Evolutionary conservation across 192 early-diverging fungal species (phyloP), one percentile per base, ranked within the genome.

Genomic region (Martensiomyces pterosporus): DNA sequence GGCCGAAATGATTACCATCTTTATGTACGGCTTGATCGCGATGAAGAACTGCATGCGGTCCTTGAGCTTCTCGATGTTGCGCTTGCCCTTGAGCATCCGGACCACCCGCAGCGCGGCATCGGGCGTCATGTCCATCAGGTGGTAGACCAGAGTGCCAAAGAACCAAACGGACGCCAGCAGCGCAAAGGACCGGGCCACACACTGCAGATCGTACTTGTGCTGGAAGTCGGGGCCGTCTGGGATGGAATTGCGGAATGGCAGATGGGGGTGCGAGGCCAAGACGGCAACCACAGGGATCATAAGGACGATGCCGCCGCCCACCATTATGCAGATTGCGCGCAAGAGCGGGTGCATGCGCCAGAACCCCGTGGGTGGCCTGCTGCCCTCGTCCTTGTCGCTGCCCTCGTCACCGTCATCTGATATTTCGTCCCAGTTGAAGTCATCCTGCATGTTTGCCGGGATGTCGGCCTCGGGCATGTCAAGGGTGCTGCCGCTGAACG

Each of bases 331-430:
- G 35, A 80, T 39, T 24, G 80, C 76, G 5, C 81, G 71, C 27
- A 83, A 29, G 10, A 80, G 50, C 22, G 81, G 78, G 49, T 80
- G 79, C 52, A 69, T 56, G 26, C 75, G 72, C 79, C 79, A 80
- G 56, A 75, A 68, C 16, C 58, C 56, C 10, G 36, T 54, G 22
- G 48, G 48, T 32, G 39, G 48, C 9, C 65, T 55, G 15, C 27
- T 45, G 43, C 65, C 56, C n/a, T 57, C 60, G 39, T 67, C 64
- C 4, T 58, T 50, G 0, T 43, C 46, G 60, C 45, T 52, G n/a
- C 23, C 43, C 18, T 54, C 55, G 15, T 3, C 46, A 44, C 58
- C 54, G 35, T 52, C 49, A 9, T 55, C 57, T 0, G 57, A 56
- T n/a, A 35, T 27, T 26, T 21, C 47, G 38, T 75, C 72, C 72